phyloP scores from a whole-genome alignment of 768 basidiomycete genomes.

The Russula brevipes region DNA sequence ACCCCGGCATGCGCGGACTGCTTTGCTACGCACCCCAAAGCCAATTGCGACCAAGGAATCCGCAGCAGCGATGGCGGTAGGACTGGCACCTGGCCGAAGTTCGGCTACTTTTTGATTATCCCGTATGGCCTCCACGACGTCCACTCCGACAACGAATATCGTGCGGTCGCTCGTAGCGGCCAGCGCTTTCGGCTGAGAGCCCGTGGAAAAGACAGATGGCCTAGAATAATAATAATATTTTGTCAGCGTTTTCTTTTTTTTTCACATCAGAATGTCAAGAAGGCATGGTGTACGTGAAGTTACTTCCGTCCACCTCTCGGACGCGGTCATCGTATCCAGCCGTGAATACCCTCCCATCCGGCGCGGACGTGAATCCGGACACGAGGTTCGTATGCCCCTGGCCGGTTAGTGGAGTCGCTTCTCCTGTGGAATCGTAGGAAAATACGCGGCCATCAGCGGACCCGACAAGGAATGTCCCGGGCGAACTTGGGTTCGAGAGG shows the following conservation, averaged over 20 bases:
- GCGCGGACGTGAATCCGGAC: slow-evolving; percentile 49
- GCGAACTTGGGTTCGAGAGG: slow-evolving; percentile 31
- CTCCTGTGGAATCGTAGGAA: slow-evolving; percentile 51
- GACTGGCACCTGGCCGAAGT: slow-evolving; percentile 46
- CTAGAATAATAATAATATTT: slow-evolving; percentile 33
- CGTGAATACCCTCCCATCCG: slow-evolving; percentile 54
- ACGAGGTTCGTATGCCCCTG: slow-evolving; percentile 68
- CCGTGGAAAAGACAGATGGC: slow-evolving; percentile 45
- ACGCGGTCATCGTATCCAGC: slow-evolving; percentile 78
- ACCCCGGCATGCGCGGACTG: slow-evolving; percentile 19
- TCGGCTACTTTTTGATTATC: slow-evolving; percentile 64
- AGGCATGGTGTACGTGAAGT: slow-evolving; percentile 41
- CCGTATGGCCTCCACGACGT: slow-evolving; percentile 58
- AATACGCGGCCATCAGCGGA: slow-evolving; percentile 74
- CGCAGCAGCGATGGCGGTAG: slow-evolving; percentile 53
- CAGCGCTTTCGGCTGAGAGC: slow-evolving; percentile 65
- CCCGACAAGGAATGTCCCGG: slow-evolving; percentile 73
- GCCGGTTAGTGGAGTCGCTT: slow-evolving; percentile 49
- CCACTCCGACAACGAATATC: slow-evolving; percentile 58
- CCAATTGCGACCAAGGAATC: slow-evolving; percentile 62
- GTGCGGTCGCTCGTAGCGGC: slow-evolving; percentile 55
- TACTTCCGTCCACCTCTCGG: slow-evolving; percentile 53
- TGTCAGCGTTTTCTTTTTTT: slow-evolving; percentile 4
- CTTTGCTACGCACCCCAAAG: slow-evolving; percentile 51
- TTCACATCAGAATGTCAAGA: slow-evolving; percentile 6